A percentile compares a stretch with the other conserved stretches of the same genome.
phyloP scores from a whole-genome alignment of 768 basidiomycete species.

The Russula compacta region DNA sequence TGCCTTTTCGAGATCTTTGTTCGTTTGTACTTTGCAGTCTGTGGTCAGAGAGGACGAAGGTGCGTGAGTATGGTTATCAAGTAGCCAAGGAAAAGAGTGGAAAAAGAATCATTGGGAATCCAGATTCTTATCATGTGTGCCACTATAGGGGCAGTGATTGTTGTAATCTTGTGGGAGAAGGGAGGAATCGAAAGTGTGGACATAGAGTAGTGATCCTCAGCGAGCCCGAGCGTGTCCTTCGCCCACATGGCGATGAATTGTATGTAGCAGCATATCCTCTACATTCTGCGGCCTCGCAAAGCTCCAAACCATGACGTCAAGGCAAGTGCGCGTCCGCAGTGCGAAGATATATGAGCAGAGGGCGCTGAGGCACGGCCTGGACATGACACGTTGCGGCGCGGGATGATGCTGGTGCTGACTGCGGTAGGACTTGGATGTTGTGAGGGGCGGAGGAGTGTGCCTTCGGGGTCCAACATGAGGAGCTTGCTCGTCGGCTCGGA shows the following conservation, averaged over 20 bases:
- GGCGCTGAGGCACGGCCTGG: slow-evolving; percentile 55
- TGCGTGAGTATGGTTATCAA: not conserved
- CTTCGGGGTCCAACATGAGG: slow-evolving; percentile 67
- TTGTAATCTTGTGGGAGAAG: not conserved
- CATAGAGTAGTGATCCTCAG: slow-evolving; percentile 54
- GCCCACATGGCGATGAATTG: slow-evolving; percentile 66
- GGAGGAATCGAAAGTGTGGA: slow-evolving; percentile 19
- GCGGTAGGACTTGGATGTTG: not conserved
- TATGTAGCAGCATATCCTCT: slow-evolving; percentile 56
- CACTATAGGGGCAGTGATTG: not conserved
- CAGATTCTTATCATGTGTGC: slow-evolving; percentile 18
- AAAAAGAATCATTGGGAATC: not conserved
- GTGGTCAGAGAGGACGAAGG: not conserved
- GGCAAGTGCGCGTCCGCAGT: slow-evolving; percentile 47
- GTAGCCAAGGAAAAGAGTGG: slow-evolving; percentile 19
- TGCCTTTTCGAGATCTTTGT: slow-evolving; percentile 66
- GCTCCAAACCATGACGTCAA: slow-evolving; percentile 86
- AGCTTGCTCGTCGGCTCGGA: slow-evolving; percentile 43
- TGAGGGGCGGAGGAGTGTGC: slow-evolving; percentile 44
- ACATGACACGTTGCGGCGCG: slow-evolving; percentile 35
- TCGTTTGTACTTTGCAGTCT: slow-evolving; percentile 40
- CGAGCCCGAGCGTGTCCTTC: slow-evolving; percentile 66
- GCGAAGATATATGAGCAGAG: slow-evolving; percentile 60
- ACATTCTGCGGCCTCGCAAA: slow-evolving; percentile 78
- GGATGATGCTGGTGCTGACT: not conserved